phyloP scores from a whole-genome alignment of 169 alveolate genomes.

The Plasmodium fragile region DNA sequence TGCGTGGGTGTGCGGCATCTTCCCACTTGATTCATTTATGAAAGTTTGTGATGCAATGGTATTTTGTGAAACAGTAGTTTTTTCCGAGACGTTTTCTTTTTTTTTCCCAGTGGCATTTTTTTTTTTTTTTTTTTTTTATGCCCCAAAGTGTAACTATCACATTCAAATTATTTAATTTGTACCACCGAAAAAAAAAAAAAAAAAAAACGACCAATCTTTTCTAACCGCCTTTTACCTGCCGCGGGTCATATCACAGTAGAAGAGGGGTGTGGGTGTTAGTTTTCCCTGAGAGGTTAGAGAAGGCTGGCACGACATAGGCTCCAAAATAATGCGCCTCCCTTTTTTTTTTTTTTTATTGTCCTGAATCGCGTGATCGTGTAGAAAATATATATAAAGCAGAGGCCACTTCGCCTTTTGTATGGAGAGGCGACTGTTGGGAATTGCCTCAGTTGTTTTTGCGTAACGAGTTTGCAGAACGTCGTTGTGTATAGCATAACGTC shows the following conservation, averaged over 20 bases:
- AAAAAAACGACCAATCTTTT: neutral
- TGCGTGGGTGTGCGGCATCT: neutral
- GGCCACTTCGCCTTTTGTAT: neutral
- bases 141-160: neutral
- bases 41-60: neutral
- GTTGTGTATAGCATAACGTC: neutral
- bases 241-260: neutral
- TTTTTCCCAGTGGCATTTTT: neutral
- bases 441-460: neutral
- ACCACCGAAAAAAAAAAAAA: too few relatives aligned
- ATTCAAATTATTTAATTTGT: too few relatives aligned
- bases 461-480: neutral
- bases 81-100: neutral
- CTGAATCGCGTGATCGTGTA: neutral
- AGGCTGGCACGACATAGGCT: neutral
- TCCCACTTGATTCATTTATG: neutral
- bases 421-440: neutral
- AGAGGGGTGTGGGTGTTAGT: neutral
- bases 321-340: neutral
- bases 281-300: neutral
- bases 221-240: neutral
- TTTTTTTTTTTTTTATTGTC: neutral
- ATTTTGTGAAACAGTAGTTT: neutral
- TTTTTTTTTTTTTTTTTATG: conserved; percentile 1
- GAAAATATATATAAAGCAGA: neutral